Conservation (phyloP, 2,329 filamentous ascomycete genomes). For the Dactylella cylindrospora region DNA sequence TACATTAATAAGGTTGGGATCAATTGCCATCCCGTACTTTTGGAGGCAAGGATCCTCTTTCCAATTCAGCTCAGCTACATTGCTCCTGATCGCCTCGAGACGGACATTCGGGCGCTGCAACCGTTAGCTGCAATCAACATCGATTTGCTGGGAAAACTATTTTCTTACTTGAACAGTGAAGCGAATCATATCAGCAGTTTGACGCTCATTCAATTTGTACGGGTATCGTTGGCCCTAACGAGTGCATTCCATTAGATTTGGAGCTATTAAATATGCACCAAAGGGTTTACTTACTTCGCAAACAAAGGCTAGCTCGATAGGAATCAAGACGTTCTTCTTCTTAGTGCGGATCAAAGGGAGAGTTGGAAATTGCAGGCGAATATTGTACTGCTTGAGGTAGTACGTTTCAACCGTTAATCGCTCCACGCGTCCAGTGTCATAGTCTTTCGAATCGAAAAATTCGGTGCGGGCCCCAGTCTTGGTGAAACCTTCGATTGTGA, state of each 20-base stretch:
- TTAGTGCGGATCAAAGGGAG: conserved; percentile 63
- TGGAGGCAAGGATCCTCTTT: conserved; percentile 67
- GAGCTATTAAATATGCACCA: neutral
- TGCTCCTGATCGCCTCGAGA: conserved; percentile 66
- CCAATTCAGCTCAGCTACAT: conserved; percentile 70
- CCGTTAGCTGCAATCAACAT: conserved; percentile 6
- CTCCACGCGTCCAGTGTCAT: conserved; percentile 59
- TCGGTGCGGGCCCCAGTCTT: conserved; percentile 60
- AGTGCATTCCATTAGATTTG: conserved; percentile 9
- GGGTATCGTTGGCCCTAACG: conserved; percentile 61
- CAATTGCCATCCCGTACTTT: conserved; percentile 73
- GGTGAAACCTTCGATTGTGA: conserved; percentile 59
- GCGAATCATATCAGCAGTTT: conserved; percentile 88
- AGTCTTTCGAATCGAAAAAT: conserved; percentile 60
- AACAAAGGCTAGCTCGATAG: conserved; percentile 61
- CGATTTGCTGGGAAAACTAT: too few relatives aligned
- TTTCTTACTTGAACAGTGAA: conserved; percentile 66
- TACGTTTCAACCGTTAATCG: conserved; percentile 59
- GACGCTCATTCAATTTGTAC: conserved; percentile 62
- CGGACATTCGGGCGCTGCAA: conserved; percentile 63
- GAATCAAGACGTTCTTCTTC: conserved; percentile 60
- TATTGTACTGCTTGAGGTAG: conserved; percentile 60
- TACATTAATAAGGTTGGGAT: conserved; percentile 60
- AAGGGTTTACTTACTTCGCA: conserved; percentile 28
- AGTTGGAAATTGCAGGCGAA: conserved; percentile 55